These are phyloP conservation scores for Starmerella apicola DNA, from an alignment of 805 yeast genomes.

Conservation along the genomic window DNA sequence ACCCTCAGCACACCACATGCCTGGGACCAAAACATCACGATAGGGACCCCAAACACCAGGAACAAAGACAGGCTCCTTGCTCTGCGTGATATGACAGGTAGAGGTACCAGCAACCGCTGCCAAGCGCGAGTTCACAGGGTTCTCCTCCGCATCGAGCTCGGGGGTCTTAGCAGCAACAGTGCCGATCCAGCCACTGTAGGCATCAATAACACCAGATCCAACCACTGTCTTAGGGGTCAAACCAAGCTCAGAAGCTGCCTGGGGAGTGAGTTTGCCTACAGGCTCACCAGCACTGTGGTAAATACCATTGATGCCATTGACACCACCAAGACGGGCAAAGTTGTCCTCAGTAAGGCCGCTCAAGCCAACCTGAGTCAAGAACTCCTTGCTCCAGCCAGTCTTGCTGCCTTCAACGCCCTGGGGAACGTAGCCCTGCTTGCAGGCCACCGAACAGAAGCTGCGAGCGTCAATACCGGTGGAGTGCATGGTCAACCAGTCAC, in stretches of 20 bases:
- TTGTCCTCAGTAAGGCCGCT: slow-evolving; percentile 67
- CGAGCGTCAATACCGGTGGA: slow-evolving; percentile 83
- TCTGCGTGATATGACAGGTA: slow-evolving; percentile 87
- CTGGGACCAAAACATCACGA: slow-evolving; percentile 81
- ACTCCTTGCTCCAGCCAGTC: slow-evolving; percentile 84
- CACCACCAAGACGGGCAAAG: slow-evolving; percentile 73
- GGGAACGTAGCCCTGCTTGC: slow-evolving; percentile 93
- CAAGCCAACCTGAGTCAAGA: slow-evolving; percentile 54
- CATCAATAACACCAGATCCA: slow-evolving; percentile 94
- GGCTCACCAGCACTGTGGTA: slow-evolving; percentile 82
- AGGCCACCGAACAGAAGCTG: slow-evolving; percentile 79
- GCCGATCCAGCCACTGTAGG: slow-evolving; percentile 98
- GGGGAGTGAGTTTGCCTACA: slow-evolving; percentile 56
- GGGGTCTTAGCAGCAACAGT: slow-evolving; percentile 83
- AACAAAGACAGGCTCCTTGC: slow-evolving; percentile 74
- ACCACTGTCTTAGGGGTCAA: slow-evolving; percentile 68
- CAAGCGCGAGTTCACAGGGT: slow-evolving; percentile 58
- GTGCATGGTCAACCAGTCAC: slow-evolving; percentile 81
- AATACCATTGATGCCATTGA: slow-evolving; percentile 56
- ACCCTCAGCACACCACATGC: slow-evolving; percentile 93
- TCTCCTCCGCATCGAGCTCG: slow-evolving; percentile 23
- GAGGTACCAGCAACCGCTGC: slow-evolving; percentile 99
- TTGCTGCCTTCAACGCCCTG: slow-evolving; percentile 76
- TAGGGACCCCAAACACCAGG: slow-evolving; percentile 99
- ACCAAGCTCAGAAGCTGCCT: slow-evolving; percentile 74